Percentiles rank a stretch among this genome's conserved stretches.
These are phyloP conservation scores for Trichoderma lentiforme DNA, from an alignment of 2,329 filamentous ascomycete genomes.

Conservation along the genomic window DNA sequence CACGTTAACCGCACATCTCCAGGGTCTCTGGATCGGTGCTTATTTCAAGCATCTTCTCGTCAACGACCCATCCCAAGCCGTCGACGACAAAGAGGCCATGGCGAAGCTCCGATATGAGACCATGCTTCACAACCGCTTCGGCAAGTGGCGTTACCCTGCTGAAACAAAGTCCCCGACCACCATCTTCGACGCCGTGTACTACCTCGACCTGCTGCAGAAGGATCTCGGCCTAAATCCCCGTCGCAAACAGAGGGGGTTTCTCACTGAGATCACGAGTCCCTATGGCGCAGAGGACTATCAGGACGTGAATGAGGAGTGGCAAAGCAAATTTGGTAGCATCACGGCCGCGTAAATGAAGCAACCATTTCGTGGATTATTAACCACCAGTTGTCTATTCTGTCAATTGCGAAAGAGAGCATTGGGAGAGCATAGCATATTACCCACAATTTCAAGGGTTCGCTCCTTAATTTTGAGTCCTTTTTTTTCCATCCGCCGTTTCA, in stretches of 20 bases:
- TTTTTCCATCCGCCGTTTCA: background rate
- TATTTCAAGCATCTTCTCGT: conserved; percentile 48
- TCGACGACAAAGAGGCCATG: conserved; percentile 33
- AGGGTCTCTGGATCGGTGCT: conserved; percentile 62
- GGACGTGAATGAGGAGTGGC: conserved; percentile 53
- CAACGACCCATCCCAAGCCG: conserved; percentile 22
- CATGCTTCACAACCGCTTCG: conserved; percentile 64
- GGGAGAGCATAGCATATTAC: background rate
- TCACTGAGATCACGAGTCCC: conserved; percentile 51
- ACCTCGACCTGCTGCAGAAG: conserved; percentile 63
- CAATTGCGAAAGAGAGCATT: background rate
- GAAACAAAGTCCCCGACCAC: conserved; percentile 64
- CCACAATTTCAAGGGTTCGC: background rate
- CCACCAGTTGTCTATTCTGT: background rate
- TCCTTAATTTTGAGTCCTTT: background rate
- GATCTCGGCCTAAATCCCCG: conserved; percentile 61
- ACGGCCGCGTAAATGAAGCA: background rate
- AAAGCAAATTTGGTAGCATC: conserved; percentile 19
- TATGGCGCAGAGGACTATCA: conserved; percentile 60
- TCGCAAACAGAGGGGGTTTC: conserved; percentile 50
- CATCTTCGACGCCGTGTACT: conserved; percentile 73
- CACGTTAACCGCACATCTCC: conserved; percentile 39
- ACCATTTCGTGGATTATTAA: background rate
- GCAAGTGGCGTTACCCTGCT: conserved; percentile 64
- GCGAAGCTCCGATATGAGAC: conserved; percentile 50